Evolutionary conservation across 176 grass and related monocot species (phyloP).

Genomic region (Bolboschoenus planiculmis): DNA sequence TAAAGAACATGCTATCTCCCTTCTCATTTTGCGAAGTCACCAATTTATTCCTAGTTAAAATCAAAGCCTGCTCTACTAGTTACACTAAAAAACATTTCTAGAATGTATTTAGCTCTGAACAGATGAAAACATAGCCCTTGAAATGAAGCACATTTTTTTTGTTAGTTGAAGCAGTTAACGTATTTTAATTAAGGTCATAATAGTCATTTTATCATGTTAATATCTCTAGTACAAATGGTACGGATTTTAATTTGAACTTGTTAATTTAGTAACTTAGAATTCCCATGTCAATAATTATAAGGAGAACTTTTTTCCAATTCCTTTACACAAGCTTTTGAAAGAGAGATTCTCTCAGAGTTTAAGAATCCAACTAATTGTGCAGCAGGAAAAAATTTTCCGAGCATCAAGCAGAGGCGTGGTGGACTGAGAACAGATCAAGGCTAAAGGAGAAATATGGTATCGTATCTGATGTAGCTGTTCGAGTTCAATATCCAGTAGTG

Average conservation of each 20-base stretch:
- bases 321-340: background rate
- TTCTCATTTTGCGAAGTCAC: background rate
- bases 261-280: background rate
- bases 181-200: background rate
- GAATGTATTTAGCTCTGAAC: background rate
- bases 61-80: background rate
- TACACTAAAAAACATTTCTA: background rate
- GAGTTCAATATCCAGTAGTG: slow-evolving; percentile 10
- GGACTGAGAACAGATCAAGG: slow-evolving; percentile 36
- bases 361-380: slow-evolving; percentile 12
- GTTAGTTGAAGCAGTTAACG: background rate
- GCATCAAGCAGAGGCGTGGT: slow-evolving; percentile 56
- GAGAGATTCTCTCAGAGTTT: background rate
- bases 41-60: background rate
- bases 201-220: background rate
- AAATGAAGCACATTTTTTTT: background rate
- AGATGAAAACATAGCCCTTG: background rate
- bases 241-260: background rate
- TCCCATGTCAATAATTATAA: background rate
- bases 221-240: background rate
- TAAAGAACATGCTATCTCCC: background rate
- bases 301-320: background rate
- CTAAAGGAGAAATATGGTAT: slow-evolving; percentile 52
- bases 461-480: slow-evolving; percentile 18
- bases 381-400: slow-evolving; percentile 62